Conservation (phyloP, 495 filamentous ascomycete genomes). For the Lasiosphaeria ovina region DNA sequence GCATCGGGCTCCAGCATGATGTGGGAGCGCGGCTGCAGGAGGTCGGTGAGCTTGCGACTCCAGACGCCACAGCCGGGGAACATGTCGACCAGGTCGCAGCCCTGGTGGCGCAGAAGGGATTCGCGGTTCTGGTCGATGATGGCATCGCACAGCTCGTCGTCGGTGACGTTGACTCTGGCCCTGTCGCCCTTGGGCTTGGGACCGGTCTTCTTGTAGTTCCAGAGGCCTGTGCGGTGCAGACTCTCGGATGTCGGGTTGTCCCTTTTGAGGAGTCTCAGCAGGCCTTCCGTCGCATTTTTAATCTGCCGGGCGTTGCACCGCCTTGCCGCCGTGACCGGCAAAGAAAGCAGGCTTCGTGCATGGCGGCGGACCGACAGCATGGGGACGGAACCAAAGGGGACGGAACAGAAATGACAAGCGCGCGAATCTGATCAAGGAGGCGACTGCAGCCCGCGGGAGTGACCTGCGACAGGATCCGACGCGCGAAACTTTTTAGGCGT, state of each 20-base stretch:
- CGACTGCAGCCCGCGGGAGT: too few relatives aligned
- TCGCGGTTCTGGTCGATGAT: conserved; percentile 36
- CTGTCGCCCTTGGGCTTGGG: conserved; percentile 9
- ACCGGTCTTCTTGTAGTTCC: not conserved
- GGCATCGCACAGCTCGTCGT: conserved; percentile 55
- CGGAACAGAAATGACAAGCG: too few relatives aligned
- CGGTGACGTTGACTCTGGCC: conserved; percentile 52
- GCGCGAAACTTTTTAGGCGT: too few relatives aligned
- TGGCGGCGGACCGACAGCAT: conserved; percentile 9
- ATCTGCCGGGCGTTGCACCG: not conserved
- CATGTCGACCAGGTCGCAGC: conserved; percentile 80
- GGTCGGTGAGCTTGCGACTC: conserved; percentile 71
- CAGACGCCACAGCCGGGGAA: conserved; percentile 74
- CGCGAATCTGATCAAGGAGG: too few relatives aligned
- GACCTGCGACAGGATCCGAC: too few relatives aligned
- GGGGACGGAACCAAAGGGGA: not conserved
- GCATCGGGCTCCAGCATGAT: conserved; percentile 70
- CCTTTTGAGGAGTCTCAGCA: not conserved
- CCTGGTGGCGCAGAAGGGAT: conserved; percentile 58
- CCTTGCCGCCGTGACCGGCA: not conserved
- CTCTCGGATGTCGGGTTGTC: not conserved
- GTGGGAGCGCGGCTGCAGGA: conserved; percentile 73
- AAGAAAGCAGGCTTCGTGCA: not conserved
- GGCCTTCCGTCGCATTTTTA: too few relatives aligned
- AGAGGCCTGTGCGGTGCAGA: not conserved